Conservation (phyloP, 2,329 filamentous ascomycete genomes). For the Stenocarpella maydis region DNA sequence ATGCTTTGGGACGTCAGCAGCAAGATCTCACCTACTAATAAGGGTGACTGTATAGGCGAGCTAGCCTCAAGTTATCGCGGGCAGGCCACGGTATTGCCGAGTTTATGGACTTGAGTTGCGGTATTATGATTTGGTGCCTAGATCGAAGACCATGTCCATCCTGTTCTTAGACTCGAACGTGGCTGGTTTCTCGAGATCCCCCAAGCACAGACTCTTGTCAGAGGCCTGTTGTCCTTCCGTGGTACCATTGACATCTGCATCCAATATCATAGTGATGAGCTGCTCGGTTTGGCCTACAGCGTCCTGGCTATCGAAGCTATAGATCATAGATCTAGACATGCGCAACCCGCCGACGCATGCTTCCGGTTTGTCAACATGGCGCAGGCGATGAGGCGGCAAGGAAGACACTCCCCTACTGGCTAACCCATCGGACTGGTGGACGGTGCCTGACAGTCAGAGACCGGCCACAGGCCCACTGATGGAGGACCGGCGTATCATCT, state of each 20-base stretch:
- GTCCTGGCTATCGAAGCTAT: background rate
- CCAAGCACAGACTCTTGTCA: background rate
- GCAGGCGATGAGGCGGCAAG: background rate
- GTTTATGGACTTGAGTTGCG: background rate
- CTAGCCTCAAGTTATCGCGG: background rate
- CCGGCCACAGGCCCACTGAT: background rate
- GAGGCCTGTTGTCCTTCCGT: background rate
- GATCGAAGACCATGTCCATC: background rate
- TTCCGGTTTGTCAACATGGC: background rate
- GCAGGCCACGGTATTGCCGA: background rate
- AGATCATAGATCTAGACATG: background rate
- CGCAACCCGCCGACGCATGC: background rate
- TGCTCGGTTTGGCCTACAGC: background rate
- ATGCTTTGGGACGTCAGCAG: conserved; percentile 12
- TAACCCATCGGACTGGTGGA: background rate
- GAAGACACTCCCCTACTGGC: background rate
- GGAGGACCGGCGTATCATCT: background rate
- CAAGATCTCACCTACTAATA: conserved; percentile 6
- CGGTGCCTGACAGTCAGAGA: background rate
- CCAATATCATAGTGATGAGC: background rate
- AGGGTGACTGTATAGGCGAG: background rate
- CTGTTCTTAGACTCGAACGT: background rate
- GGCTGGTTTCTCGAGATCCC: background rate
- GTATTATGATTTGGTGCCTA: background rate
- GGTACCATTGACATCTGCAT: background rate